A percentile compares a stretch with the other conserved stretches of the same genome.
Evolutionary conservation across 345 rosid species (phyloP).

Genomic region (Aquilaria yunnanensis): DNA sequence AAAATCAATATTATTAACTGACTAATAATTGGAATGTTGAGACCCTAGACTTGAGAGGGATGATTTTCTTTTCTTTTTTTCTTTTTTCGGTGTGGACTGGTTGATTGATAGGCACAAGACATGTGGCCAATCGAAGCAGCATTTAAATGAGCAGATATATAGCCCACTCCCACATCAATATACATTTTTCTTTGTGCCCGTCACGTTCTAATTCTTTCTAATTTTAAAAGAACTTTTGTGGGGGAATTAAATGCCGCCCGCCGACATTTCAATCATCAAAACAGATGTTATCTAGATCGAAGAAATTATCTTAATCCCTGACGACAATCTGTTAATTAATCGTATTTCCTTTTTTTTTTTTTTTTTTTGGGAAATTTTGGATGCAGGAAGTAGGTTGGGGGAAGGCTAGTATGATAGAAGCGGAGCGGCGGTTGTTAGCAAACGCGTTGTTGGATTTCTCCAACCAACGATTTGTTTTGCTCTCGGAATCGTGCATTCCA

Average conservation of each 20-base stretch:
- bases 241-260: not conserved
- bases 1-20: not conserved
- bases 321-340: no score
- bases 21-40: not conserved
- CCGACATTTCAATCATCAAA: not conserved
- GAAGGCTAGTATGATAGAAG: constrained; percentile 70
- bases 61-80: no score
- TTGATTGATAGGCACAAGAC: no score
- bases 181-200: no score
- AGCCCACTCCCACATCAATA: no score
- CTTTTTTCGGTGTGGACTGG: no score
- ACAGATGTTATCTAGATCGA: not conserved
- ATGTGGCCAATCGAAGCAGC: not conserved
- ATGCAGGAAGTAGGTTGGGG: constrained; percentile 80
- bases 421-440: constrained; percentile 74
- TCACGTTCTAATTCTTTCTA: no score
- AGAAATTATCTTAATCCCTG: no score
- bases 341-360: not conserved
- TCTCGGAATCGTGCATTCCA: constrained; percentile 86
- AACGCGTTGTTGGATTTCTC: constrained; percentile 68
- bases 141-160: not conserved
- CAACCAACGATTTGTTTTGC: constrained; percentile 68
- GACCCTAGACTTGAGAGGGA: no score
- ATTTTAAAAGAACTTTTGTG: no score
- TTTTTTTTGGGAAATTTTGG: not conserved